A percentile compares a stretch with the other conserved stretches of the same genome.
Conservation (phyloP, 1,139 yeast species). For the Candida mesenterica region DNA sequence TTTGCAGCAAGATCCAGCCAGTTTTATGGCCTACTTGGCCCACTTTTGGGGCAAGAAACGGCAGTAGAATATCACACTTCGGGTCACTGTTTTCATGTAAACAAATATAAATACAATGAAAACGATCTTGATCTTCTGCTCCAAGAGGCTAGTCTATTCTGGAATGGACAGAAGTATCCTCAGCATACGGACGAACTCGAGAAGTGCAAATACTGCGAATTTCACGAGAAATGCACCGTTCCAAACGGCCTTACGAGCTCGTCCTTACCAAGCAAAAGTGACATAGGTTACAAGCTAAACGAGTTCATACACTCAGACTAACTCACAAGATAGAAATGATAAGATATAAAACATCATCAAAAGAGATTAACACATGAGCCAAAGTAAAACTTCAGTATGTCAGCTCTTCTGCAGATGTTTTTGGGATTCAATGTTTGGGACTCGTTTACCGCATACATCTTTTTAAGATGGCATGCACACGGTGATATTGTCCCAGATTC, state of each 20-base stretch:
- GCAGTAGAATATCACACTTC: constrained; percentile 54
- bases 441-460: constrained; percentile 51
- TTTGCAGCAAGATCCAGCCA: constrained; percentile 57
- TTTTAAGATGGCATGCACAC: constrained; percentile 34
- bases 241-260: constrained; percentile 22
- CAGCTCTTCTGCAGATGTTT: constrained; percentile 45
- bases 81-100: constrained; percentile 36
- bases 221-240: constrained; percentile 33
- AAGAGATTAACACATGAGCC: constrained; percentile 30
- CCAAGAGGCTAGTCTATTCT: constrained; percentile 39
- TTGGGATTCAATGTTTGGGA: constrained; percentile 32
- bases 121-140: constrained; percentile 26
- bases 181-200: constrained; percentile 31
- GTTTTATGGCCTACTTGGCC: constrained; percentile 32
- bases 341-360: constrained; percentile 36
- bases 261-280: constrained; percentile 4
- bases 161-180: constrained; percentile 56
- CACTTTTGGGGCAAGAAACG: constrained; percentile 29
- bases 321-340: not conserved
- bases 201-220: constrained; percentile 57
- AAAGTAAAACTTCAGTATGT: constrained; percentile 14
- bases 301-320: constrained; percentile 8
- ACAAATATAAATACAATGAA: constrained; percentile 35
- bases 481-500: constrained; percentile 42
- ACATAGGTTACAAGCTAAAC: constrained; percentile 12